Evolutionary conservation across 495 filamentous ascomycete species (phyloP).

Genomic region (Glonium stellatum): DNA sequence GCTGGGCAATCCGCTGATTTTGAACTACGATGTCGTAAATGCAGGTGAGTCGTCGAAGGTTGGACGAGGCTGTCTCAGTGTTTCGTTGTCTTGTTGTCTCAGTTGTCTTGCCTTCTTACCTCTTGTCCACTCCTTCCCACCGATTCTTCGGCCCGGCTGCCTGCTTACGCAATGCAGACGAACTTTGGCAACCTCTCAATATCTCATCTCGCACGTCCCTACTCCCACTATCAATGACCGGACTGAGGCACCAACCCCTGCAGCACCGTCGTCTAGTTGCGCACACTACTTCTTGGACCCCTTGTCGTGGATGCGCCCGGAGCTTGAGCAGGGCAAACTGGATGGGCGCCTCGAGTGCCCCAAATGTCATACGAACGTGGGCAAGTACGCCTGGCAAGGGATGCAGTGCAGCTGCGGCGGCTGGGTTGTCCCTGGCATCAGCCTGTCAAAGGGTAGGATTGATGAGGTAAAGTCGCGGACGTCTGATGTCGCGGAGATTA

Average conservation of each 20-base stretch:
- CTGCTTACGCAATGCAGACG: slow-evolving; percentile 40
- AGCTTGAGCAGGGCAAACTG: slow-evolving; percentile 67
- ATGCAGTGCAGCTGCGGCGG: slow-evolving; percentile 84
- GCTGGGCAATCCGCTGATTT: slow-evolving; percentile 27
- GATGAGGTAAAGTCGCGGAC: slow-evolving; percentile 53
- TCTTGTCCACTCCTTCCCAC: background rate
- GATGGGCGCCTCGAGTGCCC: slow-evolving; percentile 81
- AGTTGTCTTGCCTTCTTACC: no score
- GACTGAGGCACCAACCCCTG: background rate
- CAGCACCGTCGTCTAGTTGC: slow-evolving; percentile 40
- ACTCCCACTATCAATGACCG: slow-evolving; percentile 19
- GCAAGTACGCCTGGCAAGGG: slow-evolving; percentile 93
- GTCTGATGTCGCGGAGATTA: slow-evolving; percentile 8
- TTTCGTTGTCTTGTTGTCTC: no score
- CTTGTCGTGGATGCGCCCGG: slow-evolving; percentile 84
- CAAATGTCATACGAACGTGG: slow-evolving; percentile 72
- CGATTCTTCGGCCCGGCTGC: background rate
- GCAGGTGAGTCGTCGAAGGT: slow-evolving; percentile 38
- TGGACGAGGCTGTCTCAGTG: background rate
- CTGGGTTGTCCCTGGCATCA: slow-evolving; percentile 90
- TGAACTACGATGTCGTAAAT: slow-evolving; percentile 48
- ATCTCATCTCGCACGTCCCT: slow-evolving; percentile 49
- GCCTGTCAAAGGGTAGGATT: slow-evolving; percentile 68
- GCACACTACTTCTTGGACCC: slow-evolving; percentile 86
- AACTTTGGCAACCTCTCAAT: slow-evolving; percentile 56